phyloP scores from a whole-genome alignment of 2,329 filamentous ascomycete genomes.

The Curvularia eragrostidis region DNA sequence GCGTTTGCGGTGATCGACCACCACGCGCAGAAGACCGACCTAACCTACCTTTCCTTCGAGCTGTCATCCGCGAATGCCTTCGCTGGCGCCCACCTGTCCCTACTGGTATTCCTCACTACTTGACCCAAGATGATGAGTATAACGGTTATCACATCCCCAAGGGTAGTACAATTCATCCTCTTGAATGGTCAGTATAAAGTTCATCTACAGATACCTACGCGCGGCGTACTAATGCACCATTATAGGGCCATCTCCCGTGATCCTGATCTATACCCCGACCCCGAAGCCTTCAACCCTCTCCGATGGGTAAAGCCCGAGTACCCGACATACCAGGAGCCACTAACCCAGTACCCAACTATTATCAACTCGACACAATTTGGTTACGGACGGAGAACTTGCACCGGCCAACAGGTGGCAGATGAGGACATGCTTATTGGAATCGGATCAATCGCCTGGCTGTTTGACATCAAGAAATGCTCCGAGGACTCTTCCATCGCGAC shows the following conservation, averaged over 20 bases:
- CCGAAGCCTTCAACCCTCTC: conserved; percentile 69
- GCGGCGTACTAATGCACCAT: conserved; percentile 16
- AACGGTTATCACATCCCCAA: conserved; percentile 64
- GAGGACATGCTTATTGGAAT: conserved; percentile 53
- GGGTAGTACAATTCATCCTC: conserved; percentile 56
- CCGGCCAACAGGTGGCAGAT: conserved; percentile 53
- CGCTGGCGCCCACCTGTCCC: conserved; percentile 56
- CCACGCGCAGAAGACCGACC: conserved; percentile 49
- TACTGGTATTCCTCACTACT: conserved; percentile 61
- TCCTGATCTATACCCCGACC: conserved; percentile 63
- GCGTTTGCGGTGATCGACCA: conserved; percentile 49
- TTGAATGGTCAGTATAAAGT: conserved; percentile 49
- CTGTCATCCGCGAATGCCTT: conserved; percentile 49
- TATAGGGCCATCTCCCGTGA: conserved; percentile 61
- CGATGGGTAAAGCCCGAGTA: conserved; percentile 66
- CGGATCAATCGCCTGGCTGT: conserved; percentile 56
- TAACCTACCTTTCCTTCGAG: conserved; percentile 50
- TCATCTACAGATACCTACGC: background rate
- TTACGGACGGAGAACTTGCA: conserved; percentile 59
- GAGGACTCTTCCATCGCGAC: conserved; percentile 19
- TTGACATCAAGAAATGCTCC: conserved; percentile 46
- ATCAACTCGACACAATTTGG: conserved; percentile 63
- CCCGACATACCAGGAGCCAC: conserved; percentile 61
- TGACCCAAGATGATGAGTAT: conserved; percentile 63
- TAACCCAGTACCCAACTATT: conserved; percentile 60